Conservation (phyloP, 176 grass and related monocot genomes). For the Panicum miliaceum region DNA sequence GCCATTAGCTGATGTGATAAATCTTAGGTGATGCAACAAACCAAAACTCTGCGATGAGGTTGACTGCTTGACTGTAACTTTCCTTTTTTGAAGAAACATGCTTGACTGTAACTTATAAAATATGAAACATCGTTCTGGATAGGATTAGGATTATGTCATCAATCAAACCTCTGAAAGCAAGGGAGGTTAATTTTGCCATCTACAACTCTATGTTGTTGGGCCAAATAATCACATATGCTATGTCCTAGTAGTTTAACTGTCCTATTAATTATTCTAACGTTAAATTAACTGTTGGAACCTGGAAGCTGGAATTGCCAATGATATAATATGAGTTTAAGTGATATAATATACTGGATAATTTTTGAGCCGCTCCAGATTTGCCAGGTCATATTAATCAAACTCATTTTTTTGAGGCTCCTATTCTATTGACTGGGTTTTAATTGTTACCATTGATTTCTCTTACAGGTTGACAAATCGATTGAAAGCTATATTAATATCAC, state of each 20-base stretch:
- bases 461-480: constrained; percentile 63
- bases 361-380: neutral
- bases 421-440: neutral
- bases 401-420: neutral
- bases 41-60: neutral
- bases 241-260: neutral
- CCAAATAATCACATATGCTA: neutral
- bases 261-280: neutral
- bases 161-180: no score
- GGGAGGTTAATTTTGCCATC: neutral
- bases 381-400: neutral
- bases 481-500: constrained; percentile 59
- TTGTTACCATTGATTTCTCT: constrained; percentile 21
- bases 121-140: no score
- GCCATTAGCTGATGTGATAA: neutral
- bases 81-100: no score
- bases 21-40: neutral
- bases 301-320: neutral
- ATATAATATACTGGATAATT: neutral
- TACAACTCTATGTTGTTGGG: neutral
- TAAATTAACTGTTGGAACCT: neutral
- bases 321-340: neutral
- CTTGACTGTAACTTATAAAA: no score
- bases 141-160: no score
- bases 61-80: neutral